A percentile compares a stretch with the other conserved stretches of the same genome.
phyloP scores from a whole-genome alignment of 192 early-diverging fungal species.

The Coemansia sp. region DNA sequence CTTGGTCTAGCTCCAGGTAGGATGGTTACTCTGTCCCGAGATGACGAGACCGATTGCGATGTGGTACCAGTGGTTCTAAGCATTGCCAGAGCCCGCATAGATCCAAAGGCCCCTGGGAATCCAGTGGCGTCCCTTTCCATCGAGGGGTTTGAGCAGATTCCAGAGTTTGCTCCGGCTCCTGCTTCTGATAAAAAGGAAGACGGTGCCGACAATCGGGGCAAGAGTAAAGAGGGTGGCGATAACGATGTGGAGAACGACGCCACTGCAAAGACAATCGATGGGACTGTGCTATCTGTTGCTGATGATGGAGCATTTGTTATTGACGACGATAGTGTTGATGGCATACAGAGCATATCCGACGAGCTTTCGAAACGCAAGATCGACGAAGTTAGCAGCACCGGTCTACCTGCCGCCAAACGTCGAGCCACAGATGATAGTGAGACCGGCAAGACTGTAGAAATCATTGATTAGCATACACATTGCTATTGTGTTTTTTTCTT shows the following conservation, averaged over 20 bases:
- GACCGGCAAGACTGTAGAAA: not conserved
- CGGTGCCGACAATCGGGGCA: not conserved
- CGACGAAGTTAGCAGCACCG: not conserved
- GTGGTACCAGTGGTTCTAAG: conserved; percentile 39
- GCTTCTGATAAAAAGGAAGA: not conserved
- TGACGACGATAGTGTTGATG: conserved; percentile 1
- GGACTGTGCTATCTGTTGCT: conserved; percentile 9
- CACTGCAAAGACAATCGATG: conserved; percentile 1
- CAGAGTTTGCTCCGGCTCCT: conserved; percentile 36
- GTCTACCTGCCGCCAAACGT: conserved; percentile 11
- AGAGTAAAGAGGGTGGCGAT: not conserved
- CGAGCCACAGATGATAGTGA: conserved; percentile 22
- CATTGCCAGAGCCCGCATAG: conserved; percentile 10
- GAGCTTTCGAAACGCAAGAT: conserved; percentile 35
- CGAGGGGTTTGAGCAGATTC: conserved; percentile 36
- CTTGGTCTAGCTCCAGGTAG: conserved; percentile 58
- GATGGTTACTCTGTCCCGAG: conserved; percentile 37
- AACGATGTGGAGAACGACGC: not conserved
- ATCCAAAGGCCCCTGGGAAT: not conserved
- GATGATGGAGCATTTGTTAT: conserved; percentile 14
- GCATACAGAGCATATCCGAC: conserved; percentile 15
- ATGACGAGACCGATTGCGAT: conserved; percentile 20
- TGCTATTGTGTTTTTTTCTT: not conserved
- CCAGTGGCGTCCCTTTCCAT: conserved; percentile 6
- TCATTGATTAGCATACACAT: not conserved